phyloP scores from a whole-genome alignment of 192 early-diverging fungal species.

The Allomyces javanicus region DNA sequence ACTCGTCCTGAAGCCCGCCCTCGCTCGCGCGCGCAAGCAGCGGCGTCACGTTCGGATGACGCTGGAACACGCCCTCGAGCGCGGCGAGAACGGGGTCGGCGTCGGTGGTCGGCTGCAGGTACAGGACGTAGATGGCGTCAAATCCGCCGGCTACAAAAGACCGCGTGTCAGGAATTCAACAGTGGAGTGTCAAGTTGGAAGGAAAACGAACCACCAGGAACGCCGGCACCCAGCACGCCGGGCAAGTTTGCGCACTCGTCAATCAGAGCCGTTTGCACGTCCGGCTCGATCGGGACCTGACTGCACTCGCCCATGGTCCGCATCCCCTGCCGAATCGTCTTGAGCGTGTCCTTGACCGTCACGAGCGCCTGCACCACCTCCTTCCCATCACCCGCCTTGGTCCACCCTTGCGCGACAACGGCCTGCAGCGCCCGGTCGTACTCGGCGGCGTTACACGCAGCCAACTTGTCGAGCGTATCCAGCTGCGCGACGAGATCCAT shows the following conservation, averaged over 20 bases:
- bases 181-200: neutral
- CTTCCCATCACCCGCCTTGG: neutral
- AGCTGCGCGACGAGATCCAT: conserved; percentile 31
- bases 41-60: neutral
- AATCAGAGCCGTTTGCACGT: conserved; percentile 63
- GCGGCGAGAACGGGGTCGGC: neutral
- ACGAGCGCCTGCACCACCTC: neutral
- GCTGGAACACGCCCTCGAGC: neutral
- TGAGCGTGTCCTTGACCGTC: neutral
- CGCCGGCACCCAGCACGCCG: conserved; percentile 79
- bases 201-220: conserved; percentile 57
- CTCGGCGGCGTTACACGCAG: conserved; percentile 8
- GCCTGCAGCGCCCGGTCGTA: conserved; percentile 18
- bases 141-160: conserved; percentile 63
- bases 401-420: neutral
- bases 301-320: conserved; percentile 51
- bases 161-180: neutral
- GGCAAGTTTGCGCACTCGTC: conserved; percentile 58
- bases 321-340: conserved; percentile 41
- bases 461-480: conserved; percentile 14
- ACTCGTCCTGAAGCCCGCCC: neutral
- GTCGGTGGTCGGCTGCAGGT: neutral
- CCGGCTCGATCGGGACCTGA: conserved; percentile 75
- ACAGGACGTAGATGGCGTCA: conserved; percentile 61
- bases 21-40: neutral